These are phyloP conservation scores for Lithohypha guttulata DNA, from an alignment of 2,329 filamentous ascomycete genomes.

Conservation along the genomic window DNA sequence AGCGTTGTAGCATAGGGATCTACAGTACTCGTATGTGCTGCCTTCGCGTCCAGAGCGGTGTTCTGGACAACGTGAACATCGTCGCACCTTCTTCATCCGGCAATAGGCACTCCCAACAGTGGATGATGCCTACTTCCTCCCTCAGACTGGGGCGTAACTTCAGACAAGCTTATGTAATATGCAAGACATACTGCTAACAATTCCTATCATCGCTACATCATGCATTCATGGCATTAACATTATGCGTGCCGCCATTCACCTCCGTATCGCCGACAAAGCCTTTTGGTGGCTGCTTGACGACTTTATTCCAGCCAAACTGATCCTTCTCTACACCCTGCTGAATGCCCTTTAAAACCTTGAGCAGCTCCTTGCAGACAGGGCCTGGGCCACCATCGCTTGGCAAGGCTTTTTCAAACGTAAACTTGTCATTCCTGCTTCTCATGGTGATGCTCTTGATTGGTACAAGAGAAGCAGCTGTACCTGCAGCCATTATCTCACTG, in stretches of 20 bases:
- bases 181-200: too few relatives aligned
- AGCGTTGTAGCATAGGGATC: too few relatives aligned
- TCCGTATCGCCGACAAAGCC: slow-evolving; percentile 16
- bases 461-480: slow-evolving; percentile 82
- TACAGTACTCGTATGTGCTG: too few relatives aligned
- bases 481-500: slow-evolving; percentile 77
- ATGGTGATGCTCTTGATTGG: slow-evolving; percentile 86
- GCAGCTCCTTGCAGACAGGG: slow-evolving; percentile 58
- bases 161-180: too few relatives aligned
- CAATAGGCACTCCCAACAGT: too few relatives aligned
- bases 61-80: too few relatives aligned
- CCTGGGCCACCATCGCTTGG: slow-evolving; percentile 52
- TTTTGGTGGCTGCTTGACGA: slow-evolving; percentile 25
- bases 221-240: background rate
- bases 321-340: slow-evolving; percentile 74
- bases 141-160: too few relatives aligned
- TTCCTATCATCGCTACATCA: too few relatives aligned
- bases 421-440: slow-evolving; percentile 45
- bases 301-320: slow-evolving; percentile 57
- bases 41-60: too few relatives aligned
- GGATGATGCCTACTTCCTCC: too few relatives aligned
- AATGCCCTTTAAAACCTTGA: slow-evolving; percentile 70
- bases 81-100: too few relatives aligned
- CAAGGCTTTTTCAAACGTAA: slow-evolving; percentile 39
- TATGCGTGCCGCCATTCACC: background rate